Percentiles rank a stretch among this genome's conserved stretches.
Evolutionary conservation across 2,329 filamentous ascomycete genomes (phyloP).

Genomic region (Periconia digitata): DNA sequence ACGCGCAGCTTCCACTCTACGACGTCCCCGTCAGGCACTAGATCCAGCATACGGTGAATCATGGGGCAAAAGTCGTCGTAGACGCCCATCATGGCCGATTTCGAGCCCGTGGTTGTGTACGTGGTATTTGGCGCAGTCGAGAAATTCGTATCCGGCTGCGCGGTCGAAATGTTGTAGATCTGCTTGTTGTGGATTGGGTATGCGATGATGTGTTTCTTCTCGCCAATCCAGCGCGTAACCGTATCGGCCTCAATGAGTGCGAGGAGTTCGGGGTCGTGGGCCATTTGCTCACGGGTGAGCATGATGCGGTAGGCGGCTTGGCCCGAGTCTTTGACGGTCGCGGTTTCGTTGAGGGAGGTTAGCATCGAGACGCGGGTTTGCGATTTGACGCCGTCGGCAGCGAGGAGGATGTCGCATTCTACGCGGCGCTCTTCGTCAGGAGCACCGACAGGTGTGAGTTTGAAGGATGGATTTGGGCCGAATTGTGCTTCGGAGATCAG

Average conservation of each 20-base stretch:
- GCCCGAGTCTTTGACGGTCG: constrained; percentile 67
- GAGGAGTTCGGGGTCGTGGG: constrained; percentile 66
- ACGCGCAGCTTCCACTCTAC: constrained; percentile 68
- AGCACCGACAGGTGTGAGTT: constrained; percentile 54
- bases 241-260: constrained; percentile 67
- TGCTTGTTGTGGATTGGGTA: constrained; percentile 71
- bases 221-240: constrained; percentile 75
- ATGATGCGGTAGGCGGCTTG: constrained; percentile 81
- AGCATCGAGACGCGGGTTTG: constrained; percentile 56
- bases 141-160: constrained; percentile 63
- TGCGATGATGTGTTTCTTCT: constrained; percentile 73
- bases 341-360: constrained; percentile 52
- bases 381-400: constrained; percentile 54
- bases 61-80: constrained; percentile 64
- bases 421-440: constrained; percentile 57
- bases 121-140: constrained; percentile 59
- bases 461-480: constrained; percentile 61
- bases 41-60: constrained; percentile 61
- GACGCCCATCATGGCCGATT: constrained; percentile 61
- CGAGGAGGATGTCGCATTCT: constrained; percentile 51
- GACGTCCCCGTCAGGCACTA: constrained; percentile 65
- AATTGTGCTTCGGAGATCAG: constrained; percentile 58
- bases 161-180: constrained; percentile 67
- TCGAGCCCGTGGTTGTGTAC: constrained; percentile 65
- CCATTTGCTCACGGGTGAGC: constrained; percentile 68